A percentile compares a stretch with the other conserved stretches of the same genome.
Evolutionary conservation across 75 land plant species (phyloP).

Genomic region (Adiantum capillusveneris): DNA sequence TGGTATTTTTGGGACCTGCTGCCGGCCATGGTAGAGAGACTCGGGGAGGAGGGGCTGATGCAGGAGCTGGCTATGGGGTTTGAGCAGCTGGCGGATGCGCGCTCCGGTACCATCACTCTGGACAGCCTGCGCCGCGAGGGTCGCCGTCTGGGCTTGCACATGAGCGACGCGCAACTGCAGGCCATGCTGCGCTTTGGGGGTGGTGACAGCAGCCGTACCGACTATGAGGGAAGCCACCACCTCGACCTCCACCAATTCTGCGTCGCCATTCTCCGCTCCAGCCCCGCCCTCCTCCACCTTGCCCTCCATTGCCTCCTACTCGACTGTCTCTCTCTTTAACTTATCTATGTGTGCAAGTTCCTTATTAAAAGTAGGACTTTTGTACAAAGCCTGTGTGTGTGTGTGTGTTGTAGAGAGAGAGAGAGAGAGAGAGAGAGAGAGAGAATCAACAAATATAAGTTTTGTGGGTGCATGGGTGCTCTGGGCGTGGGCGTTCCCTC

Average conservation of each 20-base stretch:
- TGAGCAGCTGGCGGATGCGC: slow-evolving; percentile 36
- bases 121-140: slow-evolving; percentile 57
- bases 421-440: no score
- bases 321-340: no score
- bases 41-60: slow-evolving; percentile 64
- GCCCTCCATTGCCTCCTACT: no score
- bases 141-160: slow-evolving; percentile 32
- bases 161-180: slow-evolving; percentile 45
- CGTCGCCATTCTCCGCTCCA: slow-evolving; percentile 59
- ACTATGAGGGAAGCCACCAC: slow-evolving; percentile 42
- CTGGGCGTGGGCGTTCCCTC: no score
- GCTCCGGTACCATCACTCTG: slow-evolving; percentile 43
- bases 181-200: slow-evolving; percentile 41
- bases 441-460: no score
- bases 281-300: slow-evolving; percentile 49
- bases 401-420: no score
- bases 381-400: no score
- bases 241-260: slow-evolving; percentile 63
- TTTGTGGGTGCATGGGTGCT: no score
- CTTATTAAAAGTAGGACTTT: no score
- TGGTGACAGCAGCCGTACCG: slow-evolving; percentile 15
- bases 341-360: no score
- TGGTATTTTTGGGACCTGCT: slow-evolving; percentile 44
- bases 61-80: slow-evolving; percentile 71
- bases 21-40: slow-evolving; percentile 59